Evolutionary conservation across 495 filamentous ascomycete genomes (phyloP).

Genomic region (Articulospora tetracladia): DNA sequence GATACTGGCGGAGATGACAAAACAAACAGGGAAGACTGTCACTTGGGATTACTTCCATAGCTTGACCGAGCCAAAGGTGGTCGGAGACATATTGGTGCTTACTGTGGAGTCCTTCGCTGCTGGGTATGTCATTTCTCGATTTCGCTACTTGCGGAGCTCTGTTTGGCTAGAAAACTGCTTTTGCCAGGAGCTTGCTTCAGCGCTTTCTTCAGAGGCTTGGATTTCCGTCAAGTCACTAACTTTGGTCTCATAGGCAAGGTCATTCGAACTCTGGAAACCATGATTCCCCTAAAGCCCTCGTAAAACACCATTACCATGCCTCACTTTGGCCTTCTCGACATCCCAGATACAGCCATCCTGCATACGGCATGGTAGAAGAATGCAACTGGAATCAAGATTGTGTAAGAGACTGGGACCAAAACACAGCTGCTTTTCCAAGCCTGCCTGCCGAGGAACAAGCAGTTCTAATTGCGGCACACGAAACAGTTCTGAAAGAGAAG

Average conservation of each 20-base stretch:
- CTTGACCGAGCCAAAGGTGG: conserved; percentile 50
- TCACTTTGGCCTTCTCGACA: conserved; percentile 52
- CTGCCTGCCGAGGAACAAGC: conserved; percentile 44
- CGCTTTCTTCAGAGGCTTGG: background rate
- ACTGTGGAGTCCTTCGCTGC: conserved; percentile 62
- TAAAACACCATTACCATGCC: conserved; percentile 63
- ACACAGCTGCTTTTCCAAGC: conserved; percentile 44
- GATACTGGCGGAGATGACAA: conserved; percentile 54
- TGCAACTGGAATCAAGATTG: conserved; percentile 62
- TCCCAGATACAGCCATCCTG: conserved; percentile 55
- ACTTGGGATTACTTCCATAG: conserved; percentile 56
- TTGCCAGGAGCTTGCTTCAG: too few species aligned
- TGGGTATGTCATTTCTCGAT: conserved; percentile 26
- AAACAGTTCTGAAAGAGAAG: conserved; percentile 25
- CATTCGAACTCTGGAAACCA: conserved; percentile 64
- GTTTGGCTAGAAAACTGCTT: too few species aligned
- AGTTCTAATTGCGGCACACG: conserved; percentile 35
- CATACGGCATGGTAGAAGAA: conserved; percentile 58
- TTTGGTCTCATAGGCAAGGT: conserved; percentile 35
- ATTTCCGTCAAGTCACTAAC: background rate
- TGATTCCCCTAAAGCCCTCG: conserved; percentile 49
- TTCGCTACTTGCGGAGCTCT: background rate
- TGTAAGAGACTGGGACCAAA: conserved; percentile 51
- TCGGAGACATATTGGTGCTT: conserved; percentile 54
- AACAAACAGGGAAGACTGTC: conserved; percentile 24